phyloP scores from a whole-genome alignment of 1,284 basidiomycete species.

The Moesziomyces sp. region DNA sequence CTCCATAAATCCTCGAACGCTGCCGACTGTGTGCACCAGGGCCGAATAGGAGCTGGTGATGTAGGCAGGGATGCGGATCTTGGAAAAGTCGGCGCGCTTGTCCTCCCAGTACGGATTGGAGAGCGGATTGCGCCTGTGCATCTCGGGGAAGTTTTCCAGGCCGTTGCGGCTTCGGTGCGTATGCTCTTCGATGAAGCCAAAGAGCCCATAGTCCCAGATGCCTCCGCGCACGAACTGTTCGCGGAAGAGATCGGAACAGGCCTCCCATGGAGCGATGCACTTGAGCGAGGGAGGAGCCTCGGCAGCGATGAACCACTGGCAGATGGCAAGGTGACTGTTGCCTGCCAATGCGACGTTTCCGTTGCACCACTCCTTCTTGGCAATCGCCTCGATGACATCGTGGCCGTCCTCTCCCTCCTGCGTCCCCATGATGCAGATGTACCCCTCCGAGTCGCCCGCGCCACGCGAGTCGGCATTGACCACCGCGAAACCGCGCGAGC shows the following conservation, averaged over 20 bases:
- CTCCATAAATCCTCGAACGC: conserved; percentile 7
- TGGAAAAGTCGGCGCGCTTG: conserved; percentile 7
- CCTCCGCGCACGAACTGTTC: conserved; percentile 8
- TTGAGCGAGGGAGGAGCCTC: conserved; percentile 2
- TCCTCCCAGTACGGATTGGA: conserved; percentile 3
- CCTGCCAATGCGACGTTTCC: conserved; percentile 7
- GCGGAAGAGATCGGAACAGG: conserved; percentile 2
- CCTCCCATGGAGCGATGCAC: conserved; percentile 13
- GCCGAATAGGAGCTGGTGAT: conserved; percentile 4
- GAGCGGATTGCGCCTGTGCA: conserved; percentile 6
- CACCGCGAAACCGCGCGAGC: conserved; percentile 54
- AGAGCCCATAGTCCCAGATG: conserved; percentile 2
- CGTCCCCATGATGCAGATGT: conserved; percentile 14
- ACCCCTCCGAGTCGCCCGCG: conserved; percentile 39
- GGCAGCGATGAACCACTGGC: conserved; percentile 13
- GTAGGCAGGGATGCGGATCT: conserved; percentile 8
- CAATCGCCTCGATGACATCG: conserved; percentile 12
- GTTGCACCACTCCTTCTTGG: conserved; percentile 15
- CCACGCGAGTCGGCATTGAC: conserved; percentile 56
- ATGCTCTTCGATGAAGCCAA: conserved; percentile 1
- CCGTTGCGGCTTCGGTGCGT: conserved; percentile 10
- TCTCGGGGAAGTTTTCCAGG: conserved; percentile 6
- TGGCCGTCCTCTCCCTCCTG: conserved; percentile 6
- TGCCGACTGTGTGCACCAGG: conserved; percentile 4
- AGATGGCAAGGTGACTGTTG: conserved; percentile 16